Conservation (phyloP, 2,329 filamentous ascomycete species). For the Fragosphaeria purpurea region DNA sequence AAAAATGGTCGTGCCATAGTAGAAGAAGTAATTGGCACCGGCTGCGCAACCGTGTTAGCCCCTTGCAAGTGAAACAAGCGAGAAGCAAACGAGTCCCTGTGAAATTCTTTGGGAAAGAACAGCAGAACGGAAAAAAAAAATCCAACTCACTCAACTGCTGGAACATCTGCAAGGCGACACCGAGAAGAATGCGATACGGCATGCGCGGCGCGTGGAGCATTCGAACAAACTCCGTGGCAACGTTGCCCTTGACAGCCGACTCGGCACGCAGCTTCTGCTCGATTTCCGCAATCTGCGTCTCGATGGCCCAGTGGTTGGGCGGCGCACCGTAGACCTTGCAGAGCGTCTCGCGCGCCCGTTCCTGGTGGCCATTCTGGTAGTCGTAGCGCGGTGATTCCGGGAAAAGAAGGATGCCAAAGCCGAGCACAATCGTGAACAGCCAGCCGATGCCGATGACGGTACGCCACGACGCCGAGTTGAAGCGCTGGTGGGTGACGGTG, state of each 20-base stretch:
- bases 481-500: constrained; percentile 31
- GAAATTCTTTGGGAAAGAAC: not conserved
- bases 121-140: not conserved
- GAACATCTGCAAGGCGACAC: constrained; percentile 52
- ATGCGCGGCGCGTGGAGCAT: constrained; percentile 52
- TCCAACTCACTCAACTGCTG: constrained; percentile 47
- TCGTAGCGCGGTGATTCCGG: constrained; percentile 45
- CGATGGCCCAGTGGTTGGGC: constrained; percentile 10
- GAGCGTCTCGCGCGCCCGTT: constrained; percentile 9
- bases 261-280: constrained; percentile 22
- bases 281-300: constrained; percentile 10
- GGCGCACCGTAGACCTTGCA: constrained; percentile 9
- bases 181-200: constrained; percentile 54
- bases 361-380: constrained; percentile 6
- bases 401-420: constrained; percentile 40
- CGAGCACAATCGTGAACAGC: constrained; percentile 41
- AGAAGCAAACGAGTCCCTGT: too few relatives aligned
- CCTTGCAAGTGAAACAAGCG: too few relatives aligned
- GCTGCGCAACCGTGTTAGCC: constrained; percentile 16
- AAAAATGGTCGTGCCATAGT: constrained; percentile 58
- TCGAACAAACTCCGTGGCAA: constrained; percentile 41
- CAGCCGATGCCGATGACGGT: constrained; percentile 50
- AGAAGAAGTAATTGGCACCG: constrained; percentile 47
- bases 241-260: constrained; percentile 33
- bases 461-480: constrained; percentile 43